phyloP scores from a whole-genome alignment of 2,329 filamentous ascomycete genomes.

The Teratosphaeria nubilosa region DNA sequence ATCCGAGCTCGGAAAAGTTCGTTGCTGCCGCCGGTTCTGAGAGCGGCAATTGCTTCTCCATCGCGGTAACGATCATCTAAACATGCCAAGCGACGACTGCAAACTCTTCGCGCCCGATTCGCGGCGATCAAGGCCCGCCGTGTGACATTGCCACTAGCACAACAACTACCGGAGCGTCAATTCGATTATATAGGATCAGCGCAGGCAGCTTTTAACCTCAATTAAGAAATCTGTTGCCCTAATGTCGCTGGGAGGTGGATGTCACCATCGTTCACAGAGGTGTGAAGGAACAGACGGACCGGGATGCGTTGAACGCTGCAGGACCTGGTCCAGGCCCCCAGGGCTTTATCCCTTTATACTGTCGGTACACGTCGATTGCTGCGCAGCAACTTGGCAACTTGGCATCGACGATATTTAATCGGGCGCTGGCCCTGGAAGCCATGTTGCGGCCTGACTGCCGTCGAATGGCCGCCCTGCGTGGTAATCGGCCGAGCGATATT shows the following conservation, averaged over 20 bases:
- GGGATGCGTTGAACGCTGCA: background rate
- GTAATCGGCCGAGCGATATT: background rate
- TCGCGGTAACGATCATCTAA: background rate
- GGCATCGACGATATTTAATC: background rate
- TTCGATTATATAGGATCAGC: background rate
- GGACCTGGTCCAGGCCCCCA: background rate
- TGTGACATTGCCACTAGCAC: background rate
- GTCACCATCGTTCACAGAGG: background rate
- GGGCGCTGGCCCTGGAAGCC: no score
- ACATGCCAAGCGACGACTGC: background rate
- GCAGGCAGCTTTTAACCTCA: background rate
- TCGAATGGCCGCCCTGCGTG: background rate
- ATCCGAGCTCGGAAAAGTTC: constrained; percentile 2
- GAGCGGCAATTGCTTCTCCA: constrained; percentile 10
- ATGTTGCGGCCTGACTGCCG: background rate
- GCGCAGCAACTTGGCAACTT: background rate
- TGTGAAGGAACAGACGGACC: background rate
- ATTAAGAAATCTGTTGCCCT: background rate
- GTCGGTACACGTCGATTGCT: background rate
- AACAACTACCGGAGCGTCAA: background rate
- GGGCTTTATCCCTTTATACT: background rate
- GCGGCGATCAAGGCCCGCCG: background rate
- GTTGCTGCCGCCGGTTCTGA: constrained; percentile 3
- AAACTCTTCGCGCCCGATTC: background rate
- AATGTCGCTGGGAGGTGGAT: background rate